phyloP scores from a whole-genome alignment of 1,284 basidiomycete species.

The Lentinula novae-zelandiae region DNA sequence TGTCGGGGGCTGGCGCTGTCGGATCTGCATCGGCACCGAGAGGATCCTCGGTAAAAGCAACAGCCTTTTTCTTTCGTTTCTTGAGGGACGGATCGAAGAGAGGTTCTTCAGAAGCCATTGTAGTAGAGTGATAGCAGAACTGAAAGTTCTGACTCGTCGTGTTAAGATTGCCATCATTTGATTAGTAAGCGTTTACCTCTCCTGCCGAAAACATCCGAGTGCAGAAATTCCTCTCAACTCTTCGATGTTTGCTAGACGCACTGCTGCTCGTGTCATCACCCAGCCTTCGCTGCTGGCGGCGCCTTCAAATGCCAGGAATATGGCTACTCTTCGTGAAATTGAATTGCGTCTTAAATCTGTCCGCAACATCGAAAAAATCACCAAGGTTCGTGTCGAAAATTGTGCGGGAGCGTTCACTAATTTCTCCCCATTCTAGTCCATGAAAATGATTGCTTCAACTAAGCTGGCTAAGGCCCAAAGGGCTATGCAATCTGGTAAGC shows the following conservation, averaged over 20 bases:
- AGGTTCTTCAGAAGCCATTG: constrained; percentile 66
- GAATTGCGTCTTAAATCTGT: constrained; percentile 97
- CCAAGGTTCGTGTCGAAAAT: constrained; percentile 63
- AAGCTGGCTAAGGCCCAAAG: constrained; percentile 95
- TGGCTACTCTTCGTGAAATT: constrained; percentile 97
- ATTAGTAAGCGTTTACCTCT: neutral
- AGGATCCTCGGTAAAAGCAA: constrained; percentile 80
- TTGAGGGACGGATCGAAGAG: constrained; percentile 81
- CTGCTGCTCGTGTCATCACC: constrained; percentile 38
- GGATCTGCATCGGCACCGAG: constrained; percentile 81
- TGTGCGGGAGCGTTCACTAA: constrained; percentile 5
- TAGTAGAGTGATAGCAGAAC: constrained; percentile 16
- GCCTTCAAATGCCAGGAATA: constrained; percentile 73
- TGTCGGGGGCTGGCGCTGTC: constrained; percentile 66
- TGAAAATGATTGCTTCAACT: constrained; percentile 99
- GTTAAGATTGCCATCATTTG: neutral
- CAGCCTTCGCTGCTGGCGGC: constrained; percentile 58
- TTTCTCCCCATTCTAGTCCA: constrained; percentile 60
- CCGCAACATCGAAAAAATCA: constrained; percentile 98
- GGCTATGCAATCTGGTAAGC: constrained; percentile 92
- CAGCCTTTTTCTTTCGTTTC: constrained; percentile 83
- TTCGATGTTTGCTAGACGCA: constrained; percentile 14
- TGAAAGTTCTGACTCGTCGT: constrained; percentile 11
- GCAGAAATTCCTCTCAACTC: constrained; percentile 12
- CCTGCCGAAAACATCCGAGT: constrained; percentile 41